Conservation (phyloP, 2,329 filamentous ascomycete genomes). For the Amauroascus niger region DNA sequence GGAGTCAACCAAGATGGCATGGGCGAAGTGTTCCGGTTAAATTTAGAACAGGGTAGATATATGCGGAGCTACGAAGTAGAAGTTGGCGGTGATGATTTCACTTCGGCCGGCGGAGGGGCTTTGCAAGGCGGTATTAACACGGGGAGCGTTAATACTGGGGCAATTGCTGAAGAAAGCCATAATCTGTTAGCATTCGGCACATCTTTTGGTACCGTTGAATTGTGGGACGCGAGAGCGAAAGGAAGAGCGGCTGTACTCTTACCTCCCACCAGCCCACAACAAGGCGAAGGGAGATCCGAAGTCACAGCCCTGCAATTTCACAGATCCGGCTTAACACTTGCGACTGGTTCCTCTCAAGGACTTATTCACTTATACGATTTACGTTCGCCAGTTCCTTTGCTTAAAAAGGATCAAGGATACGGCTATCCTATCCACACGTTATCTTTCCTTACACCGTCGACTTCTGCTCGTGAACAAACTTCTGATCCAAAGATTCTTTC, state of each 20-base stretch:
- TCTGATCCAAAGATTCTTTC: constrained; percentile 69
- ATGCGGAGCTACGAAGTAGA: constrained; percentile 91
- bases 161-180: constrained; percentile 80
- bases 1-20: constrained; percentile 76
- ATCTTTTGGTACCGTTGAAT: constrained; percentile 87
- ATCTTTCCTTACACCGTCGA: constrained; percentile 55
- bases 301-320: constrained; percentile 84
- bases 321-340: constrained; percentile 70
- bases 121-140: constrained; percentile 79
- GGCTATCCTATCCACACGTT: constrained; percentile 86
- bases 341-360: constrained; percentile 77
- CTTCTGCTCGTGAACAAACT: constrained; percentile 60
- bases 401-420: constrained; percentile 93
- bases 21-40: constrained; percentile 87
- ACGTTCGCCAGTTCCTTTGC: constrained; percentile 70
- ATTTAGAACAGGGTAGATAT: constrained; percentile 82
- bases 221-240: constrained; percentile 85
- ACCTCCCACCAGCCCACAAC: constrained; percentile 40
- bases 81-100: constrained; percentile 71
- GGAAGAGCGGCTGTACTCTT: constrained; percentile 65
- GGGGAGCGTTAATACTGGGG: constrained; percentile 76
- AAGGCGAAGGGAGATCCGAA: constrained; percentile 43
- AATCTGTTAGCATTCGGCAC: constrained; percentile 90
- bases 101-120: constrained; percentile 56
- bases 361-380: constrained; percentile 87